Evolutionary conservation across 257 asterid genomes (phyloP), one percentile per base, ranked within the genome.

Genomic region (Rehmannia glutinosa): DNA sequence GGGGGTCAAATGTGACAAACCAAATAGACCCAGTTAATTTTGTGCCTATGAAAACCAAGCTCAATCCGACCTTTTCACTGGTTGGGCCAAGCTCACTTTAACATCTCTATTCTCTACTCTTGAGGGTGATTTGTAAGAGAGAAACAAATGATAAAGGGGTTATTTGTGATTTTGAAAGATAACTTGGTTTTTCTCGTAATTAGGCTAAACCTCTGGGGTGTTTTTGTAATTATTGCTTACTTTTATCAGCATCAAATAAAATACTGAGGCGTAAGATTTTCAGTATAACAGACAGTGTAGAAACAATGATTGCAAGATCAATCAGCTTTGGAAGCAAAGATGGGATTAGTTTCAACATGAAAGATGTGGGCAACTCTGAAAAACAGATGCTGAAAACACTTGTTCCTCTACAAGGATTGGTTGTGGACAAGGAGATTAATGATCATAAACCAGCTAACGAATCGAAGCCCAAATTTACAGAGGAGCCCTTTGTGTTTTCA

Each of bases 241-340:
- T 60, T 77, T 60, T 77, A 23, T 73, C 88, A 33, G 69, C 75
- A 13, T 80, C 84, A 84, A 82, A 69, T n/a, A 72, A 66, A 41
- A 65, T 49, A n/a, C 25, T 75, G 52, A 77, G 79, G 53, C 67
- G 43, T 39, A 33, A 27, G 24, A 8, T 75, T 46, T 72, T 70
- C 55, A 60, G 72, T 43, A 38, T 78, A 36, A 36, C 73, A 0
- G 83, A 82, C 45, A 61, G 50, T n/a, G n/a, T 66, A 6, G 86
- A 81, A 56, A 69, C 70, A 15, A 17, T 43, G 35, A 59, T 85
- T 21, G 82, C 80, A 13, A 80, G 81, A 75, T 83, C 89, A 16
- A 43, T 78, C n/a, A 83, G 84, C 58, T 78, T 73, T 62, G 87
- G 83, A 7, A 77, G 81, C 68, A 77, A 52, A 78, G 80, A 66